A percentile compares a stretch with the other conserved stretches of the same genome.
Evolutionary conservation across 2,329 filamentous ascomycete genomes (phyloP).

Genomic region (Hymenoscyphus infarciens): DNA sequence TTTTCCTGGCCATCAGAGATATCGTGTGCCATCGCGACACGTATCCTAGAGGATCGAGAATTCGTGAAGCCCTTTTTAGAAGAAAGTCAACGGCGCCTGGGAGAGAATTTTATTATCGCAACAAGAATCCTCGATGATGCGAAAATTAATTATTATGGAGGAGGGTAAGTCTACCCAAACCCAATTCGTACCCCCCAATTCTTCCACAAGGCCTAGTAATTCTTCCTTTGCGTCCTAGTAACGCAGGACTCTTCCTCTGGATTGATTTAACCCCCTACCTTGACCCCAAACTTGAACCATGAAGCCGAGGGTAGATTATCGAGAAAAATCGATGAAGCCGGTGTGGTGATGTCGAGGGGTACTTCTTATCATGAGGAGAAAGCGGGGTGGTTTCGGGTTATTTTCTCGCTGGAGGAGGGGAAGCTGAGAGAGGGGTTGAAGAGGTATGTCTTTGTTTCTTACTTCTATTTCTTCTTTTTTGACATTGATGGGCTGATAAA

Average conservation of each 20-base stretch:
- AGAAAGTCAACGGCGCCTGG: slow-evolving; percentile 39
- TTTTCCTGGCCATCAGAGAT: slow-evolving; percentile 24
- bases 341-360: slow-evolving; percentile 49
- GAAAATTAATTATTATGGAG: slow-evolving; percentile 42
- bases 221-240: no score
- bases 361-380: slow-evolving; percentile 37
- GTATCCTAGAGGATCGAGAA: slow-evolving; percentile 36
- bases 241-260: slow-evolving; percentile 49
- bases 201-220: no score
- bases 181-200: no score
- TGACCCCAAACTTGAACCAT: slow-evolving; percentile 9
- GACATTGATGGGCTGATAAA: no score
- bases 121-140: slow-evolving; percentile 38
- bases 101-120: slow-evolving; percentile 40
- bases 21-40: slow-evolving; percentile 26
- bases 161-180: slow-evolving; percentile 51
- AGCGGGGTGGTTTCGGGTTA: slow-evolving; percentile 51
- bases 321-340: slow-evolving; percentile 40
- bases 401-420: slow-evolving; percentile 38
- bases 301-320: slow-evolving; percentile 18
- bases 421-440: slow-evolving; percentile 8
- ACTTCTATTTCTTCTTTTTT: no score
- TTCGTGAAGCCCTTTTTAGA: slow-evolving; percentile 42
- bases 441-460: no score
- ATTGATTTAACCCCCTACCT: slow-evolving; percentile 47